phyloP scores from a whole-genome alignment of 2,329 filamentous ascomycete species.

The Monilinia laxa region DNA sequence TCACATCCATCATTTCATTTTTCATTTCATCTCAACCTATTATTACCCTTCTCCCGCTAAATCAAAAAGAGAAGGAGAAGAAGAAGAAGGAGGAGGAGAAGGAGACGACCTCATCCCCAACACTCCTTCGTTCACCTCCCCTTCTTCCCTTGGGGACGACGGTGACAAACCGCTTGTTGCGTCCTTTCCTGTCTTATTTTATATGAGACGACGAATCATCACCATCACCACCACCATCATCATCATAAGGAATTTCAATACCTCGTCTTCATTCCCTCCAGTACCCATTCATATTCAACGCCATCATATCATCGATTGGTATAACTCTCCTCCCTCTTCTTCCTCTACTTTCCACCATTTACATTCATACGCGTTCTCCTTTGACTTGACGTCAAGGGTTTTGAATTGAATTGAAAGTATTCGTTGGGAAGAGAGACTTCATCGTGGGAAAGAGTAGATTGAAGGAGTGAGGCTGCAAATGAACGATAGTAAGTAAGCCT shows the following conservation, averaged over 20 bases:
- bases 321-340: background rate
- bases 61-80: too few species aligned
- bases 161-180: slow-evolving; percentile 1
- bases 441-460: slow-evolving; percentile 15
- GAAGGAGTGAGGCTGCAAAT: slow-evolving; percentile 31
- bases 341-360: background rate
- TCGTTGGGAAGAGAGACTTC: background rate
- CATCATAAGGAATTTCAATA: too few species aligned
- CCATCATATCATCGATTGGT: too few species aligned
- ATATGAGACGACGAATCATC: background rate
- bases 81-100: too few species aligned
- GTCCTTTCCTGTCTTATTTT: background rate
- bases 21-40: too few species aligned
- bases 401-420: background rate
- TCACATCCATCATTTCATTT: too few species aligned
- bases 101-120: background rate
- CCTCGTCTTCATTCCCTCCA: background rate
- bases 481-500: slow-evolving; percentile 35
- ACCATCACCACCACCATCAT: too few species aligned
- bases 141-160: slow-evolving; percentile 7
- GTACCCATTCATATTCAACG: too few species aligned
- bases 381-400: background rate
- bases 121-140: slow-evolving; percentile 2
- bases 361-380: background rate
- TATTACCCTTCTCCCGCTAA: slow-evolving; percentile 4